Evolutionary conservation across 306 rosid genomes (phyloP).

Genomic region (Gastrolobium bilobum): DNA sequence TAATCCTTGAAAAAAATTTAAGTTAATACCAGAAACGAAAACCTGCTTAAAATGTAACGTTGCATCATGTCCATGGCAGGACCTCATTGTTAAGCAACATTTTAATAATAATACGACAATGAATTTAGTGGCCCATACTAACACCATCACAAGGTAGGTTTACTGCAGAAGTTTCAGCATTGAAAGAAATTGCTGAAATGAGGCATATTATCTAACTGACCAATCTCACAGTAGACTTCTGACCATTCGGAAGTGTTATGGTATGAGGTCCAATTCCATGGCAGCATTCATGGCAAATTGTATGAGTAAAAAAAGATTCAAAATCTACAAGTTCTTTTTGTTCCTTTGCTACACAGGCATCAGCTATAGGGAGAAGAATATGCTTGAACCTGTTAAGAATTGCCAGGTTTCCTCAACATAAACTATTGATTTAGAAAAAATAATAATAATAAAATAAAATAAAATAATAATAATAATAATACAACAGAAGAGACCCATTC

Average conservation of each 20-base stretch:
- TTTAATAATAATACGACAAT: not conserved
- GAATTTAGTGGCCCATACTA: not conserved
- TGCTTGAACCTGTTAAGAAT: slow-evolving; percentile 77
- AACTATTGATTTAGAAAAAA: slow-evolving; percentile 11
- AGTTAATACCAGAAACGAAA: not conserved
- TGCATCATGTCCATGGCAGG: slow-evolving; percentile 5
- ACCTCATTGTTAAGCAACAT: slow-evolving; percentile 19
- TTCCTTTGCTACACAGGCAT: slow-evolving; percentile 71
- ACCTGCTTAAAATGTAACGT: not conserved
- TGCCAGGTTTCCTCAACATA: slow-evolving; percentile 33
- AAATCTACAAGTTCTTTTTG: slow-evolving; percentile 87
- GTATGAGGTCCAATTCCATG: slow-evolving; percentile 98
- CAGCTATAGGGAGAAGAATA: slow-evolving; percentile 90
- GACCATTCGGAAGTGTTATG: slow-evolving; percentile 90
- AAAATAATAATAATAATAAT: no score
- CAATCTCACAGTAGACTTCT: slow-evolving; percentile 90
- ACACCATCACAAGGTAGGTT: slow-evolving; percentile 20
- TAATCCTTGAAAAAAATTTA: not conserved
- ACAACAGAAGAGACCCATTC: slow-evolving; percentile 34
- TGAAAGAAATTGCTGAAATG: slow-evolving; percentile 30
- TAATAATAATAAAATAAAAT: not conserved
- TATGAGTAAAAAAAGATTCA: slow-evolving; percentile 93
- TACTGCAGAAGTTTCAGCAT: slow-evolving; percentile 2
- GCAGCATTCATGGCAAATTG: slow-evolving; percentile 98
- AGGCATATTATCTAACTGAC: slow-evolving; percentile 61